These are phyloP conservation scores for Cladophialophora psammophila DNA, from an alignment of 2,329 filamentous ascomycete genomes.

Conservation along the genomic window DNA sequence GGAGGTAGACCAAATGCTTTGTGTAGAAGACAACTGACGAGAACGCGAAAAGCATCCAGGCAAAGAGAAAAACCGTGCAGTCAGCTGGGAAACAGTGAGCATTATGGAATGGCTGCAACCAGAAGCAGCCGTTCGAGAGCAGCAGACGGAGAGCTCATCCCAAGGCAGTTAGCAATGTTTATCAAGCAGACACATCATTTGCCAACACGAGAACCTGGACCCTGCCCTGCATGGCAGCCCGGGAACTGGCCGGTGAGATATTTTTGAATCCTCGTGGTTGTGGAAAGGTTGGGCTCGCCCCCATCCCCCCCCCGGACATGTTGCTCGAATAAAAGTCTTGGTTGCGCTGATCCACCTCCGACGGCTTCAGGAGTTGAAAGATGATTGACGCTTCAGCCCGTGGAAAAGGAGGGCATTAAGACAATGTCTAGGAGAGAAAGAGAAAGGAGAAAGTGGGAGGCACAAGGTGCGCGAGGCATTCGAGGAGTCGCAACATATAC, in stretches of 20 bases:
- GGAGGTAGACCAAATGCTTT: neutral
- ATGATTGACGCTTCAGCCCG: neutral
- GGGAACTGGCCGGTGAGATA: conserved; percentile 34
- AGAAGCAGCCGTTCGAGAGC: conserved; percentile 12
- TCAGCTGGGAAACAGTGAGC: neutral
- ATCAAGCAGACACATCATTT: conserved; percentile 14
- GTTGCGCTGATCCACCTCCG: conserved; percentile 6
- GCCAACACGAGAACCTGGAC: conserved; percentile 2
- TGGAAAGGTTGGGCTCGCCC: neutral
- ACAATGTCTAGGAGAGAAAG: neutral
- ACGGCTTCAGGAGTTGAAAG: neutral
- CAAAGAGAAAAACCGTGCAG: neutral
- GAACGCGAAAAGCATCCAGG: neutral
- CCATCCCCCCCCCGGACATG: neutral
- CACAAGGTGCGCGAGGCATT: neutral
- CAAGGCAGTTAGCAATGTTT: conserved; percentile 18
- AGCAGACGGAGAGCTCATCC: neutral
- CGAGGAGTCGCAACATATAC: neutral
- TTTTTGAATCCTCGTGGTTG: conserved; percentile 2
- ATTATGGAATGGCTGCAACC: neutral
- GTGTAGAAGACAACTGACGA: neutral
- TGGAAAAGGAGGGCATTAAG: neutral
- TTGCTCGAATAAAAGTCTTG: conserved; percentile 2
- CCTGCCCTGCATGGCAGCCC: neutral
- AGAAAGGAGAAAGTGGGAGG: neutral